Conservation (phyloP, 495 filamentous ascomycete species). For the Penicillium macrosclerotiorum region DNA sequence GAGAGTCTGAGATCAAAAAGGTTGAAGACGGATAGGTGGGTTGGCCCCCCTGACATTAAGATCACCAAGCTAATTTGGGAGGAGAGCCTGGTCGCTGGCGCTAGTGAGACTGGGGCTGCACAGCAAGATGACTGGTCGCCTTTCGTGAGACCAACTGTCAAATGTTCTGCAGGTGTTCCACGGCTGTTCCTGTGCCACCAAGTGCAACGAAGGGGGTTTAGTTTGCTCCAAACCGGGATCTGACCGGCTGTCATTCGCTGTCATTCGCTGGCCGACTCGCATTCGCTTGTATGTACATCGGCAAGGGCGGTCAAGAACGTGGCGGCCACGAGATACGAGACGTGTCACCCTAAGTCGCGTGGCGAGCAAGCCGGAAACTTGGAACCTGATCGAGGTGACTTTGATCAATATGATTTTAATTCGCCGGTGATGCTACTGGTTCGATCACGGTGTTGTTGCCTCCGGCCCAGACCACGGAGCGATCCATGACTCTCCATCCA, state of each 20-base stretch:
- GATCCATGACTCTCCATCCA: too few species aligned
- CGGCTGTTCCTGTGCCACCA: slow-evolving; percentile 12
- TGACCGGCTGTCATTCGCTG: neutral
- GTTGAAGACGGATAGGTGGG: too few species aligned
- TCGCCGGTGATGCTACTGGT: too few species aligned
- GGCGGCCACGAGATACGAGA: slow-evolving; percentile 41
- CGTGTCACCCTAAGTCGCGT: slow-evolving; percentile 9
- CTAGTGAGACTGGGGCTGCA: neutral
- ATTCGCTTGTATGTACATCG: neutral
- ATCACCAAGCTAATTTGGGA: too few species aligned
- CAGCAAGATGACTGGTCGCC: neutral
- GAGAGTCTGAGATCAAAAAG: too few species aligned
- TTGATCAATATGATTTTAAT: too few species aligned
- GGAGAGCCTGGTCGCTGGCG: too few species aligned
- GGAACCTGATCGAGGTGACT: too few species aligned
- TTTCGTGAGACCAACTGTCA: neutral
- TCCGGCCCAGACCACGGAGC: too few species aligned
- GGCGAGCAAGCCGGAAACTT: neutral
- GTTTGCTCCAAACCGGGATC: neutral
- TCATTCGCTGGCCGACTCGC: too few species aligned
- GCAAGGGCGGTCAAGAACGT: slow-evolving; percentile 32
- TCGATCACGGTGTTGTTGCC: slow-evolving; percentile 1
- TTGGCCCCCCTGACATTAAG: too few species aligned
- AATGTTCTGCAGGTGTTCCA: slow-evolving; percentile 24
- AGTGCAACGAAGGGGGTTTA: too few species aligned